phyloP scores from a whole-genome alignment of 2,329 filamentous ascomycete species.

The Xylaria sp. region DNA sequence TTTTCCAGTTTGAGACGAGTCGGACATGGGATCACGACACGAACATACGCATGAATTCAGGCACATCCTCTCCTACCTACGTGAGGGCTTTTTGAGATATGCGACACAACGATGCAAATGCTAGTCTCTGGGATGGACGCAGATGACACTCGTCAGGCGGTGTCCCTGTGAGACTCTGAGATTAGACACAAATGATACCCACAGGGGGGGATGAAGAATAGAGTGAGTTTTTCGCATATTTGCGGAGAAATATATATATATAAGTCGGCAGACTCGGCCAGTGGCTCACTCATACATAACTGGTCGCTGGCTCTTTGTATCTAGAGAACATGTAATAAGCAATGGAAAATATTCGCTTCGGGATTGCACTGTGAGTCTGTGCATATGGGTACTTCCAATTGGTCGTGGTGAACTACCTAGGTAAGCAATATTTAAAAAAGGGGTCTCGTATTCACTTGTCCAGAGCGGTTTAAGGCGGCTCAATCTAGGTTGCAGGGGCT shows the following conservation, averaged over 20 bases:
- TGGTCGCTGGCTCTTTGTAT: constrained; percentile 30
- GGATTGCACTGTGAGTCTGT: too few species aligned
- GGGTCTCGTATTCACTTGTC: background rate
- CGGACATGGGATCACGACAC: background rate
- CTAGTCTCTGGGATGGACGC: constrained; percentile 1
- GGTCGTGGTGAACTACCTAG: too few species aligned
- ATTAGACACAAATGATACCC: constrained; percentile 28
- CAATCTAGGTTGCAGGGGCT: constrained; percentile 9
- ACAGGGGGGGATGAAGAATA: constrained; percentile 1
- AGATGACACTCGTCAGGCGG: constrained; percentile 4
- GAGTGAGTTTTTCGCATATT: background rate
- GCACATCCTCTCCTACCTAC: background rate
- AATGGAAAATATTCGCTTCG: constrained; percentile 38
- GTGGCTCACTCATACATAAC: constrained; percentile 1
- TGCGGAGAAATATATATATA: constrained; percentile 1
- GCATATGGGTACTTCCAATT: too few species aligned
- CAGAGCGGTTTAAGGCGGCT: constrained; percentile 12
- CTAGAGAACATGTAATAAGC: constrained; percentile 39
- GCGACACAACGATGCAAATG: background rate
- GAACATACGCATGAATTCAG: background rate
- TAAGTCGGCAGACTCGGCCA: constrained; percentile 16
- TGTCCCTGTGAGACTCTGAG: background rate
- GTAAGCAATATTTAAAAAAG: too few species aligned
- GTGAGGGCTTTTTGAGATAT: background rate
- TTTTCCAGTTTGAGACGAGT: background rate